Conservation (phyloP, 1,284 basidiomycete species). For the Cryptococcus hybrid region DNA sequence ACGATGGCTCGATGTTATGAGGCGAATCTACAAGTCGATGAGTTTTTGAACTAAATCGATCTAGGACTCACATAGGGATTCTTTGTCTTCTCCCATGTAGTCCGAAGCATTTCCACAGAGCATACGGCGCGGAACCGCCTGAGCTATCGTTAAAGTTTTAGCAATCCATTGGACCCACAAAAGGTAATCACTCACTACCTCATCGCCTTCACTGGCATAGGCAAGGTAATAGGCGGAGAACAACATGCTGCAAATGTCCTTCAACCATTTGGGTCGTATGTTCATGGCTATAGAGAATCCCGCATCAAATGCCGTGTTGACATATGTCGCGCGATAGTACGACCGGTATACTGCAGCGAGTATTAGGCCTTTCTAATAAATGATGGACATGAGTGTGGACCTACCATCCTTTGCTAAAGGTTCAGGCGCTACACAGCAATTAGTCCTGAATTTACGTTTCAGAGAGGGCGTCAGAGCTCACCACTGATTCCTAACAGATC, state of each 20-base stretch:
- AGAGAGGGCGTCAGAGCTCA: conserved; percentile 50
- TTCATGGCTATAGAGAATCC: conserved; percentile 95
- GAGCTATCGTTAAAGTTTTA: conserved; percentile 56
- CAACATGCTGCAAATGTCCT: conserved; percentile 77
- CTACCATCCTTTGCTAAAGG: conserved; percentile 78
- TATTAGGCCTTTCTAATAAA: not conserved
- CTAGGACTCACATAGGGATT: conserved; percentile 74
- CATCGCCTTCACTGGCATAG: conserved; percentile 88
- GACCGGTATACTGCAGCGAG: conserved; percentile 76
- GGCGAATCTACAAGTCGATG: conserved; percentile 60
- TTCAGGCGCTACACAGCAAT: conserved; percentile 69
- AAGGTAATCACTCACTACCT: conserved; percentile 63
- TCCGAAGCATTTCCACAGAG: conserved; percentile 91
- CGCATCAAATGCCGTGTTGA: conserved; percentile 89
- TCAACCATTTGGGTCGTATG: conserved; percentile 87
- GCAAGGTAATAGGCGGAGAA: conserved; percentile 92
- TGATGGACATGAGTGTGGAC: conserved; percentile 33
- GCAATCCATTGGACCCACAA: not conserved
- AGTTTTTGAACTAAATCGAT: not conserved
- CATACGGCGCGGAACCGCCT: conserved; percentile 86
- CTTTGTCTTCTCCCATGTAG: conserved; percentile 93
- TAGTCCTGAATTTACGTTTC: not conserved
- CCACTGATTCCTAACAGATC: conserved; percentile 79
- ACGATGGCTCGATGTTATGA: conserved; percentile 61
- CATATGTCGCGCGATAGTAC: conserved; percentile 97